Percentiles rank a stretch among this genome's conserved stretches.
These are phyloP conservation scores for Pichia nakasei DNA, from an alignment of 805 yeast genomes.

Conservation along the genomic window DNA sequence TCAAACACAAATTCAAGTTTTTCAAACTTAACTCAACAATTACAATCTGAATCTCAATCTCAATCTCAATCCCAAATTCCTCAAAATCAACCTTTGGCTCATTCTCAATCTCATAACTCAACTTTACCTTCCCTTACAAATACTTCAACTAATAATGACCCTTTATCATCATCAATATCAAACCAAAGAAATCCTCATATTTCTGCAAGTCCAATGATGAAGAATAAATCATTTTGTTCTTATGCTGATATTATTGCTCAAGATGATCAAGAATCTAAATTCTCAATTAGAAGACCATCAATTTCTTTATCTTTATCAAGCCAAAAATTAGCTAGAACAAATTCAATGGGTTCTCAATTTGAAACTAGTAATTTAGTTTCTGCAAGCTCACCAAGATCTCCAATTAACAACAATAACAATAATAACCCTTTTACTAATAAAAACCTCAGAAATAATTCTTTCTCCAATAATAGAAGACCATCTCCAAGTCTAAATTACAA, in stretches of 20 bases:
- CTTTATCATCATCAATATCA: neutral
- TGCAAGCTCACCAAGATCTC: conserved; percentile 13
- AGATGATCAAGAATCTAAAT: conserved; percentile 41
- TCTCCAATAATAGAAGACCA: conserved; percentile 11
- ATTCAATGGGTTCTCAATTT: conserved; percentile 14
- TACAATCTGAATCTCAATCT: conserved; percentile 10
- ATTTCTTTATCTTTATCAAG: conserved; percentile 34
- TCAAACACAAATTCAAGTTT: conserved; percentile 16
- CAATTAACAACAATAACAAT: conserved; percentile 12
- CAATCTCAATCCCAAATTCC: neutral
- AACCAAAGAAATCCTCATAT: neutral
- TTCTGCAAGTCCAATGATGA: conserved; percentile 12
- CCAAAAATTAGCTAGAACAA: conserved; percentile 22
- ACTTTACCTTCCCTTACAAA: conserved; percentile 7
- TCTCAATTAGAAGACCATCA: conserved; percentile 50
- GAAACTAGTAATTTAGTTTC: neutral
- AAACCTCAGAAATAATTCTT: conserved; percentile 24
- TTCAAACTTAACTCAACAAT: conserved; percentile 23
- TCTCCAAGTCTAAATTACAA: neutral
- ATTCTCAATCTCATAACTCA: conserved; percentile 3
- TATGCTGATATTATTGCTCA: conserved; percentile 72
- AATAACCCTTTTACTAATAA: conserved; percentile 1
- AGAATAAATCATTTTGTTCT: conserved; percentile 47
- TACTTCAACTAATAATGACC: neutral
- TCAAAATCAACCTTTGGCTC: conserved; percentile 7